Conservation (phyloP, 164 flowering plant species). For the Magnolia sinica region DNA sequence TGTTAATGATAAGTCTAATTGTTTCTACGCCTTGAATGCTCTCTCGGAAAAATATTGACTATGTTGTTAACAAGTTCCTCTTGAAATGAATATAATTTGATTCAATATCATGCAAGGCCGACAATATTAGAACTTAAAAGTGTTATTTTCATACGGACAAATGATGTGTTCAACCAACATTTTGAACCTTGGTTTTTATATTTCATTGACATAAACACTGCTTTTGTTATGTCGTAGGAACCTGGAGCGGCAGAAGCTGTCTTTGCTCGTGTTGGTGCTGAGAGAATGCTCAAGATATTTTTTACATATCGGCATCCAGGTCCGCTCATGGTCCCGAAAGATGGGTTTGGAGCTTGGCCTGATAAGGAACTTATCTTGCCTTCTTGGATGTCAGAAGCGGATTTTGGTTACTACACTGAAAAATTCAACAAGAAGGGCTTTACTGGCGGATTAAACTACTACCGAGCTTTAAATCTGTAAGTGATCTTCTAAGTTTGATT, state of each 20-base stretch:
- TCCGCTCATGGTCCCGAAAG: slow-evolving; percentile 35
- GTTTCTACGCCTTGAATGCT: no score
- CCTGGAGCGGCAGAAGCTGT: slow-evolving; percentile 54
- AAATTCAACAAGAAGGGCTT: slow-evolving; percentile 49
- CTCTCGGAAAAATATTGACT: no score
- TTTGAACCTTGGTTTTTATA: no score
- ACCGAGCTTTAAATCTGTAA: slow-evolving; percentile 50
- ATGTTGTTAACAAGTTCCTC: no score
- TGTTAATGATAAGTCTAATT: no score
- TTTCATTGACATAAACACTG: no score
- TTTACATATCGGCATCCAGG: slow-evolving; percentile 29
- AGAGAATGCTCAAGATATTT: slow-evolving; percentile 42
- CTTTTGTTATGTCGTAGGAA: slow-evolving; percentile 22
- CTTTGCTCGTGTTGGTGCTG: slow-evolving; percentile 37
- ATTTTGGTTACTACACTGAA: slow-evolving; percentile 33
- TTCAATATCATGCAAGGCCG: no score
- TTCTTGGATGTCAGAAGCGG: slow-evolving; percentile 51
- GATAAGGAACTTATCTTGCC: slow-evolving; percentile 25
- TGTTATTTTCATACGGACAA: no score
- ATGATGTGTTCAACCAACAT: no score
- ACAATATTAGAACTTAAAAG: no score
- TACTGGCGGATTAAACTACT: slow-evolving; percentile 52
- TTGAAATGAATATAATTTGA: no score
- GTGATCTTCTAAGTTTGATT: slow-evolving; percentile 3
- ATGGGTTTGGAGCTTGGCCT: not conserved